phyloP scores from a whole-genome alignment of 805 yeast genomes.

The Candida taoyuanica region DNA sequence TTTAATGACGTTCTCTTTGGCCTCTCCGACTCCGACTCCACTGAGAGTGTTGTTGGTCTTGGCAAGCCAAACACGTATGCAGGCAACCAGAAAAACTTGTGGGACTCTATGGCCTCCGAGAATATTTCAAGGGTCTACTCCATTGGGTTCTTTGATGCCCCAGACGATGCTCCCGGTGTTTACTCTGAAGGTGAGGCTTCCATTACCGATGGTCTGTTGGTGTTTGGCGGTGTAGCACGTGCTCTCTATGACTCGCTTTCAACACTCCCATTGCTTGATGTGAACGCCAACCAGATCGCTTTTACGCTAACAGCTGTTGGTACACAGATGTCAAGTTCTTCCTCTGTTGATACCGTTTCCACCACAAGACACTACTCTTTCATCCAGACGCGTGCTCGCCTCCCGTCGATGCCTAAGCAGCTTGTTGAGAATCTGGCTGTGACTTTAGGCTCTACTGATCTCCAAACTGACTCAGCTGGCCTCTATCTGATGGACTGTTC shows the following conservation, averaged over 20 bases:
- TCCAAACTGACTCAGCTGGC: conserved; percentile 7
- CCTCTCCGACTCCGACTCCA: conserved; percentile 1
- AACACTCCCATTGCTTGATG: conserved; percentile 11
- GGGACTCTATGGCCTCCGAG: conserved; percentile 4
- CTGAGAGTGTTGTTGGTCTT: conserved; percentile 9
- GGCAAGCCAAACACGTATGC: conserved; percentile 9
- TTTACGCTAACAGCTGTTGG: conserved; percentile 14
- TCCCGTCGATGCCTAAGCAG: conserved; percentile 12
- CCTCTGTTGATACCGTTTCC: conserved; percentile 8
- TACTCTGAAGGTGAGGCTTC: conserved; percentile 4
- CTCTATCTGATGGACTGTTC: conserved; percentile 11
- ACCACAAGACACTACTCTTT: conserved; percentile 6
- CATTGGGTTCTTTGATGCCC: conserved; percentile 10
- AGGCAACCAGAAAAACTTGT: conserved; percentile 2
- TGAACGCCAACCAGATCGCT: conserved; percentile 2
- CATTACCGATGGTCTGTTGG: conserved; percentile 6
- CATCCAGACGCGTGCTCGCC: conserved; percentile 6
- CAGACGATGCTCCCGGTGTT: conserved; percentile 12
- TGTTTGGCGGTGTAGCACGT: conserved; percentile 13
- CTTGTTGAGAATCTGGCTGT: conserved; percentile 8
- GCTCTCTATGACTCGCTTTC: conserved; percentile 7
- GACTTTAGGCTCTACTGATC: conserved; percentile 4
- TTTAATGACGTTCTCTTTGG: conserved; percentile 11
- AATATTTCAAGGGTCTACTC: conserved; percentile 2
- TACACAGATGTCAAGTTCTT: background rate